Conservation (phyloP, 1,284 basidiomycete genomes). For the Sanghuangporus baumii region DNA sequence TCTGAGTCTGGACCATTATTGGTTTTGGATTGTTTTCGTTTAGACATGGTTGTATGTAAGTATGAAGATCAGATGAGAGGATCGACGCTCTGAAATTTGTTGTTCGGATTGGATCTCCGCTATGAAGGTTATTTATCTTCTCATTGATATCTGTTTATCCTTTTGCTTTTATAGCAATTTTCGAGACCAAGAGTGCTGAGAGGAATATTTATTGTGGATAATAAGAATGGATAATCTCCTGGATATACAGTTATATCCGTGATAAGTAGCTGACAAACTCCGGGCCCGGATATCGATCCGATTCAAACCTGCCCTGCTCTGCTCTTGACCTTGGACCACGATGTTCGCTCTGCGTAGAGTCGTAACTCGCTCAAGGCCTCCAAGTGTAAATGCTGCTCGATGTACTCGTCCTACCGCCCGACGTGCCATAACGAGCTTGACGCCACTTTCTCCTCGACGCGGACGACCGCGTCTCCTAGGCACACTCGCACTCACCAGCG, state of each 20-base stretch:
- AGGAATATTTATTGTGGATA: background rate
- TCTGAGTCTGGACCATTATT: slow-evolving; percentile 1
- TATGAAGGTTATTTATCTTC: background rate
- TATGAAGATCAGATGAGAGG: background rate
- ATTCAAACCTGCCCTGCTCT: too few relatives aligned
- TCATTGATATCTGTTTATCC: too few relatives aligned
- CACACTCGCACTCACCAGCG: background rate
- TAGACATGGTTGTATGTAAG: slow-evolving; percentile 12
- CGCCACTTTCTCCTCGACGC: background rate
- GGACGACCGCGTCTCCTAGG: background rate
- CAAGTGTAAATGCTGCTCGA: too few relatives aligned
- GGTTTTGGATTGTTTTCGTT: slow-evolving; percentile 16
- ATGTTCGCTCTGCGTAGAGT: too few relatives aligned
- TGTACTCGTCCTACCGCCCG: background rate
- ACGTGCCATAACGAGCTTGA: background rate
- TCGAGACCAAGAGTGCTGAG: too few relatives aligned
- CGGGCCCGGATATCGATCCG: too few relatives aligned
- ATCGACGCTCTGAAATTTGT: slow-evolving; percentile 1
- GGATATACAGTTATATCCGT: too few relatives aligned
- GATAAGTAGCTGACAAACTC: too few relatives aligned
- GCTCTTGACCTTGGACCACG: too few relatives aligned
- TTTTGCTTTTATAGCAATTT: too few relatives aligned
- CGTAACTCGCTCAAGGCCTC: too few relatives aligned
- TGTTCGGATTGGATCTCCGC: background rate
- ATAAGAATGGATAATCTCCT: background rate